Percentiles rank a stretch among this genome's conserved stretches.
Evolutionary conservation across 169 alveolate genomes (phyloP).

Genomic region (Amoebophrya sp.): DNA sequence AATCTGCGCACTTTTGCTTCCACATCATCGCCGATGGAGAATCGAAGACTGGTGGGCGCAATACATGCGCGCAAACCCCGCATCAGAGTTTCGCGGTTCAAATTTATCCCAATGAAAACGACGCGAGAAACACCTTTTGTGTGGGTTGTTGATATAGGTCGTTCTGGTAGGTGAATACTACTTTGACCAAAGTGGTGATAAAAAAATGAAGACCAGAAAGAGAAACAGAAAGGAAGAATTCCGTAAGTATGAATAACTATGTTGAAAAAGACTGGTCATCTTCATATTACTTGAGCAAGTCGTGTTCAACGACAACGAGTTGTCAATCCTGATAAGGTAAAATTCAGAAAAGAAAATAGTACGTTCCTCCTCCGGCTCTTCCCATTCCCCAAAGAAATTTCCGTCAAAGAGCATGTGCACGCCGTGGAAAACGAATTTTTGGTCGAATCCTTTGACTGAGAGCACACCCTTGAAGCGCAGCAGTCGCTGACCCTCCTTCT

Average conservation of each 20-base stretch:
- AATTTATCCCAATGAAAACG: neutral
- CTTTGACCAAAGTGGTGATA: no score
- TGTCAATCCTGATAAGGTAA: no score
- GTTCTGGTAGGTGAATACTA: no score
- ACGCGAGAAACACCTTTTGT: no score
- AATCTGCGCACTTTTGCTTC: neutral
- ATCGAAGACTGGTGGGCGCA: neutral
- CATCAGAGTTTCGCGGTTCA: neutral
- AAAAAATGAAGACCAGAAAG: no score
- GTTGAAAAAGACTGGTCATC: no score
- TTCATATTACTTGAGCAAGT: no score
- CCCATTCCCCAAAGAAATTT: neutral
- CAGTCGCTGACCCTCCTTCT: neutral
- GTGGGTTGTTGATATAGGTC: no score
- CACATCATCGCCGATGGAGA: neutral
- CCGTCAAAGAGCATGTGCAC: neutral
- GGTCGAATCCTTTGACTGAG: neutral
- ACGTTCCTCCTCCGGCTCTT: neutral
- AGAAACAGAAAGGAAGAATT: no score
- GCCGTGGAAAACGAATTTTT: constrained; percentile 20
- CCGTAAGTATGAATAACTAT: no score
- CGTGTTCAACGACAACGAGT: no score
- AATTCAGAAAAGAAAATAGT: no score
- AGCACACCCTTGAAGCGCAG: neutral
- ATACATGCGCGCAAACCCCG: neutral